phyloP scores from a whole-genome alignment of 495 filamentous ascomycete species.

The Immersiella caudata region DNA sequence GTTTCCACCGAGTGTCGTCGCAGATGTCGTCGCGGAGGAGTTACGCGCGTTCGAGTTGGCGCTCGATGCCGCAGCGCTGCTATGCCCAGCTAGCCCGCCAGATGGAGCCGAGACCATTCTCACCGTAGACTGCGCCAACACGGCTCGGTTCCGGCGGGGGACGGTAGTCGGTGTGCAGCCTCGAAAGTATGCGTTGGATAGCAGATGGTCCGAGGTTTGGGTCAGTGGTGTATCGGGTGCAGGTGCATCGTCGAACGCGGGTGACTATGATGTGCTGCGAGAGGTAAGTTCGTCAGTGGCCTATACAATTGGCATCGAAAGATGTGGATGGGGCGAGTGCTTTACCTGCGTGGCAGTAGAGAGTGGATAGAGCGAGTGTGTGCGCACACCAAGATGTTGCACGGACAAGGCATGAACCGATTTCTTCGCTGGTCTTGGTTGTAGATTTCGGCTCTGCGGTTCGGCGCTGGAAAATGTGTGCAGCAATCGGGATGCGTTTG shows the following conservation, averaged over 20 bases:
- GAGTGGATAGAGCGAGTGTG: background rate
- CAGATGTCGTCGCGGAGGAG: slow-evolving; percentile 47
- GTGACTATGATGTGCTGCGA: background rate
- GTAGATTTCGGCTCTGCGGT: background rate
- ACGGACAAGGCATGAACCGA: background rate
- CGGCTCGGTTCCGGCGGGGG: background rate
- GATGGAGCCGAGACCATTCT: slow-evolving; percentile 48
- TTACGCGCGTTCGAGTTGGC: slow-evolving; percentile 50
- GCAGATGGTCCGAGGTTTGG: background rate
- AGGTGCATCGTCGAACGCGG: slow-evolving; percentile 23
- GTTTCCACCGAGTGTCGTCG: slow-evolving; percentile 37
- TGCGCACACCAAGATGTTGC: background rate
- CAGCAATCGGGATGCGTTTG: background rate
- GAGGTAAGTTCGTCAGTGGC: background rate
- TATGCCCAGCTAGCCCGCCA: slow-evolving; percentile 38
- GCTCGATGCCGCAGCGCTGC: slow-evolving; percentile 35
- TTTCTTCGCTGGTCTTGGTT: background rate
- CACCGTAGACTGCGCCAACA: slow-evolving; percentile 20
- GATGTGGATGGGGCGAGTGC: background rate
- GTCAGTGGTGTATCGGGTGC: slow-evolving; percentile 21
- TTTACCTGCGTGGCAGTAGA: background rate
- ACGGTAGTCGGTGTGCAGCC: background rate
- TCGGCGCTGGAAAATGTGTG: background rate
- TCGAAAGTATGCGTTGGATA: background rate
- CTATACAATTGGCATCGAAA: background rate